Percentiles rank a stretch among this genome's conserved stretches.
Evolutionary conservation across 2,329 filamentous ascomycete genomes (phyloP).

Genomic region (Colletotrichum costaricense): DNA sequence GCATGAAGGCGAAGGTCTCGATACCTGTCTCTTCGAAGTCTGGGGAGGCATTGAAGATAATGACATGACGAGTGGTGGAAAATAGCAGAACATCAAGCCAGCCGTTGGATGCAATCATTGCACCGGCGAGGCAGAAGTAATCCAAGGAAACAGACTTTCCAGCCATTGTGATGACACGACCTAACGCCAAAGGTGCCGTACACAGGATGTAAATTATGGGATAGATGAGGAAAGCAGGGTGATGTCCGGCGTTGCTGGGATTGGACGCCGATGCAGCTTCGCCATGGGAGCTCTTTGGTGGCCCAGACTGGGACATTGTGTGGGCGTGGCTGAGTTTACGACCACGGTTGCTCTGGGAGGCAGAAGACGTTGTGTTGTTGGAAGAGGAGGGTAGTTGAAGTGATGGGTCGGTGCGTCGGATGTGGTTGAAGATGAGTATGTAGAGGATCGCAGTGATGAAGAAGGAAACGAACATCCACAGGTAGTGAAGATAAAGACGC

Average conservation of each 20-base stretch:
- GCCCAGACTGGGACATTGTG: background rate
- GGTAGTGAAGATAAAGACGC: slow-evolving; percentile 70
- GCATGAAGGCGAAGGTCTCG: slow-evolving; percentile 34
- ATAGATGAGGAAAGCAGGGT: slow-evolving; percentile 64
- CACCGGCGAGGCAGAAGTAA: slow-evolving; percentile 64
- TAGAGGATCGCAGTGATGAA: slow-evolving; percentile 52
- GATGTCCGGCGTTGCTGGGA: slow-evolving; percentile 11
- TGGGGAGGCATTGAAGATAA: slow-evolving; percentile 42
- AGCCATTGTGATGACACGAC: slow-evolving; percentile 68
- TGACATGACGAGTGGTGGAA: slow-evolving; percentile 49
- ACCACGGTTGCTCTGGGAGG: background rate
- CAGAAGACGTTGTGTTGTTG: slow-evolving; percentile 23
- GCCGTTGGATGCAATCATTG: slow-evolving; percentile 61
- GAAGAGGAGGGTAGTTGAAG: slow-evolving; percentile 36
- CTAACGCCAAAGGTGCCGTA: slow-evolving; percentile 69
- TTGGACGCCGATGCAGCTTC: background rate
- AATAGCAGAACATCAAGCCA: slow-evolving; percentile 56
- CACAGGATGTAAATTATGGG: slow-evolving; percentile 72
- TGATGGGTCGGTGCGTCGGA: slow-evolving; percentile 45
- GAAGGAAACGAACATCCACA: slow-evolving; percentile 67
- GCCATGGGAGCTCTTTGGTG: background rate
- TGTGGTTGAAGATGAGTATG: slow-evolving; percentile 52
- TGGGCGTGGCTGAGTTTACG: background rate
- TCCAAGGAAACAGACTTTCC: slow-evolving; percentile 55
- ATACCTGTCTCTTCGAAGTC: slow-evolving; percentile 29